phyloP scores from a whole-genome alignment of 805 yeast genomes.

The Yarrowia hollandica region DNA sequence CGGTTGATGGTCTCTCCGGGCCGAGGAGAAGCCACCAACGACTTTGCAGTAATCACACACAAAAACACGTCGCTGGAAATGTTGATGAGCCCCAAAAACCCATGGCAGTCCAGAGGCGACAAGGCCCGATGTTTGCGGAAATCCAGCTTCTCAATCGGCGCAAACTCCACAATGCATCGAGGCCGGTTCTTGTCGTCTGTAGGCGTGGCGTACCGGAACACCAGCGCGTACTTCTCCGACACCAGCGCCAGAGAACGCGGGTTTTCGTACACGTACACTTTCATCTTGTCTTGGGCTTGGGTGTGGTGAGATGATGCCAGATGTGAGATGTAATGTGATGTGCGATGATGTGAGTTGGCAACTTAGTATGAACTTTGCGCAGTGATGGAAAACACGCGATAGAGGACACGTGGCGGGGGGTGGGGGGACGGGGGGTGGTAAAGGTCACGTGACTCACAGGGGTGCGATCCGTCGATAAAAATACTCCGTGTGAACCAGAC shows the following conservation, averaged over 20 bases:
- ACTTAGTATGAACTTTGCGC: no score
- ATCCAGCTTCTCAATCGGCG: conserved; percentile 44
- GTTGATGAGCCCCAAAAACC: conserved; percentile 76
- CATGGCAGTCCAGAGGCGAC: conserved; percentile 46
- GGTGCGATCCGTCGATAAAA: no score
- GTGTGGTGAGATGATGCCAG: not conserved
- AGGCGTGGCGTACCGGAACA: conserved; percentile 45
- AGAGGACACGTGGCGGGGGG: no score
- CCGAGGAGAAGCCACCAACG: conserved; percentile 79
- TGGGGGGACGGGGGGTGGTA: no score
- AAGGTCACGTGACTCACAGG: no score
- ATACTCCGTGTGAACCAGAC: no score
- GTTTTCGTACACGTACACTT: conserved; percentile 57
- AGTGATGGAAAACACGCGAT: no score
- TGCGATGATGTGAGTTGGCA: no score
- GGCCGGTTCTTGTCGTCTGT: conserved; percentile 30
- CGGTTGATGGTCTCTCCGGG: conserved; percentile 76
- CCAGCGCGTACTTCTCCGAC: conserved; percentile 57
- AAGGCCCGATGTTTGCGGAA: conserved; percentile 44
- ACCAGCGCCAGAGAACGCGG: conserved; percentile 73
- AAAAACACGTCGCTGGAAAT: conserved; percentile 67
- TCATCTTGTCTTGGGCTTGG: conserved; percentile 48
- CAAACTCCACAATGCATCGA: conserved; percentile 49
- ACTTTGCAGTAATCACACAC: conserved; percentile 74
- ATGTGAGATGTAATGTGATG: no score